A percentile compares a stretch with the other conserved stretches of the same genome.
Evolutionary conservation across 139 green algal genomes (phyloP).

Genomic region (Chloropicon primus): DNA sequence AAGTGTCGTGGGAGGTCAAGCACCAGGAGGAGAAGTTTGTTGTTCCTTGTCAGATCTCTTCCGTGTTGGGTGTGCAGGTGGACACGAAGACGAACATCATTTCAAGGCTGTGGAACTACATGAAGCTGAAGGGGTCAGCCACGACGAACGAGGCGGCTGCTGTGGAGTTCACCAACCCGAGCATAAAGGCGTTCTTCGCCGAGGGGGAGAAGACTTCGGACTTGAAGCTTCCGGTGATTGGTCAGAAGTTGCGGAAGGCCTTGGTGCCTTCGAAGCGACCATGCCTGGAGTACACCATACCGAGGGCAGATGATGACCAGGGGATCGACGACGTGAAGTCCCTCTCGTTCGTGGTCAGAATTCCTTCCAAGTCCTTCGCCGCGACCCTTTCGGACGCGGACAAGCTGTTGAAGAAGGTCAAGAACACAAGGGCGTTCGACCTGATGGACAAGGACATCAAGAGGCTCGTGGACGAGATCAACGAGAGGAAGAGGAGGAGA

Average conservation of each 20-base stretch:
- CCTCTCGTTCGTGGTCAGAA: background rate
- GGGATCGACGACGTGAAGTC: background rate
- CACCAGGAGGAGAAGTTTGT: background rate
- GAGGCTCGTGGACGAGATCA: slow-evolving; percentile 26
- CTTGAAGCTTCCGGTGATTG: background rate
- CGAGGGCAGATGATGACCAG: background rate
- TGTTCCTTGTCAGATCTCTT: background rate
- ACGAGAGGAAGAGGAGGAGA: slow-evolving; percentile 47
- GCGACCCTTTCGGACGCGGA: background rate
- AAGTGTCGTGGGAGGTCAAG: background rate
- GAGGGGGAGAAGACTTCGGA: background rate
- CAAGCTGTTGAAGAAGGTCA: background rate
- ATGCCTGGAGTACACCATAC: background rate
- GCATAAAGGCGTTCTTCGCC: background rate
- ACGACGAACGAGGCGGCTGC: background rate
- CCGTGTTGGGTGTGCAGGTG: background rate
- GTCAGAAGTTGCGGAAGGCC: background rate
- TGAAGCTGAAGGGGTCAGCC: background rate
- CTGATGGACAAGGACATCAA: slow-evolving; percentile 16
- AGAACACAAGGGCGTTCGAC: background rate
- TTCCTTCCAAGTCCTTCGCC: background rate
- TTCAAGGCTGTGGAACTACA: background rate
- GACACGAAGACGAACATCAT: background rate
- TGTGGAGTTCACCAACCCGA: background rate
- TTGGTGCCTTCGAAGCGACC: background rate